Percentiles rank a stretch among this genome's conserved stretches.
Conservation (phyloP, 164 flowering plant species). For the Pachysandra terminalis region DNA sequence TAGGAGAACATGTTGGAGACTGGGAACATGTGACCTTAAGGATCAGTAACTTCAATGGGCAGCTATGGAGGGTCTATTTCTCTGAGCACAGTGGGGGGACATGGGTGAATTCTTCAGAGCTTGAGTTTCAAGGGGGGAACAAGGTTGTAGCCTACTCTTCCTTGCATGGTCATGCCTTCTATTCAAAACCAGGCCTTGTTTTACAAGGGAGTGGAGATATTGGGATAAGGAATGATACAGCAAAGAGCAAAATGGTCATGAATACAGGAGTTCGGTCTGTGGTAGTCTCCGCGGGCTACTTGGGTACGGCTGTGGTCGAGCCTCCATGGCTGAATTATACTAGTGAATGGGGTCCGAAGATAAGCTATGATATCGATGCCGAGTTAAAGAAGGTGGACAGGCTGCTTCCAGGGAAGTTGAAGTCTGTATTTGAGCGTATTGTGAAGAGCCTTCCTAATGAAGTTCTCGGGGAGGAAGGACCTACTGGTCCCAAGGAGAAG, state of each 20-base stretch:
- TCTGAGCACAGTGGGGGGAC: slow-evolving; percentile 40
- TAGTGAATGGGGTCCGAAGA: slow-evolving; percentile 35
- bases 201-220: slow-evolving; percentile 32
- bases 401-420: slow-evolving; percentile 27
- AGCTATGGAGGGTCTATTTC: slow-evolving; percentile 36
- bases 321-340: slow-evolving; percentile 36
- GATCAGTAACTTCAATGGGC: slow-evolving; percentile 54
- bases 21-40: slow-evolving; percentile 62
- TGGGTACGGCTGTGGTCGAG: slow-evolving; percentile 22
- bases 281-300: slow-evolving; percentile 30
- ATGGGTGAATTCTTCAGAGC: slow-evolving; percentile 37
- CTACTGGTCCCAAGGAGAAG: slow-evolving; percentile 42
- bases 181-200: slow-evolving; percentile 34
- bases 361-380: slow-evolving; percentile 15
- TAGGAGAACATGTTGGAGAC: slow-evolving; percentile 62
- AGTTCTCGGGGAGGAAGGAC: slow-evolving; percentile 36
- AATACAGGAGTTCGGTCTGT: slow-evolving; percentile 25
- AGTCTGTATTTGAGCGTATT: slow-evolving; percentile 13
- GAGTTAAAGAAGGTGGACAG: slow-evolving; percentile 21
- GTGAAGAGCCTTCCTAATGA: slow-evolving; percentile 29
- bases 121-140: slow-evolving; percentile 43
- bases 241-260: slow-evolving; percentile 28
- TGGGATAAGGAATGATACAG: slow-evolving; percentile 49
- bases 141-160: slow-evolving; percentile 38
- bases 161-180: slow-evolving; percentile 47